Percentiles rank a stretch among this genome's conserved stretches.
phyloP scores from a whole-genome alignment of 768 basidiomycete genomes.

The Lactarius indigo region DNA sequence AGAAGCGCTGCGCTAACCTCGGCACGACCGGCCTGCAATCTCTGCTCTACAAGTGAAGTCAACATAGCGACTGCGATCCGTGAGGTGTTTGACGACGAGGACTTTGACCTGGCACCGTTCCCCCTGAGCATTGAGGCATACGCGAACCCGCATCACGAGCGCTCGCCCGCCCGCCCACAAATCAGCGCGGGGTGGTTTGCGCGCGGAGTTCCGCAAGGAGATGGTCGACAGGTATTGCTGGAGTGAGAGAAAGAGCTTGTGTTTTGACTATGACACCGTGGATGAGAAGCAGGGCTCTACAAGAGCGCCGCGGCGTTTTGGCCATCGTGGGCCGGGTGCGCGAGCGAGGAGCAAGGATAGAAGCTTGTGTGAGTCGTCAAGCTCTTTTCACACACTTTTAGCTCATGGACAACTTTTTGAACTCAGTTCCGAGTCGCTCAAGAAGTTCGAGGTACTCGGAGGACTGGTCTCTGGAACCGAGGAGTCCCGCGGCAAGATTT shows the following conservation, averaged over 20 bases:
- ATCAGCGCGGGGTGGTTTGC: slow-evolving; percentile 90
- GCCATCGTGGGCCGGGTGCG: slow-evolving; percentile 97
- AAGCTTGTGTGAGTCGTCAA: slow-evolving; percentile 73
- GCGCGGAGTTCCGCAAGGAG: slow-evolving; percentile 75
- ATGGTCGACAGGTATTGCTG: slow-evolving; percentile 94
- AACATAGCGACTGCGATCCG: slow-evolving; percentile 98
- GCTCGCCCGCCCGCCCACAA: slow-evolving; percentile 62
- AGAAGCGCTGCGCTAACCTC: slow-evolving; percentile 97
- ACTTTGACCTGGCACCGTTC: slow-evolving; percentile 88
- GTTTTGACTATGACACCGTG: slow-evolving; percentile 95
- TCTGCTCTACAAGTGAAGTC: slow-evolving; percentile 95
- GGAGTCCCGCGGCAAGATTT: slow-evolving; percentile 92
- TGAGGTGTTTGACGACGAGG: slow-evolving; percentile 92
- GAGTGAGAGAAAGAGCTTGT: slow-evolving; percentile 93
- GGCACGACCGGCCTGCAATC: slow-evolving; percentile 95
- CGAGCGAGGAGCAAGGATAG: slow-evolving; percentile 93
- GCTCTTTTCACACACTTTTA: not conserved
- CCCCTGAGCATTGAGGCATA: slow-evolving; percentile 75
- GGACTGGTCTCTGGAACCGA: slow-evolving; percentile 96
- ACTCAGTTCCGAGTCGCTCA: slow-evolving; percentile 74
- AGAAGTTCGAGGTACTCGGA: slow-evolving; percentile 95
- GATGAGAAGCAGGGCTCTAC: slow-evolving; percentile 90
- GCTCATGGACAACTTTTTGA: not conserved
- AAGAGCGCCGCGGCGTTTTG: slow-evolving; percentile 97
- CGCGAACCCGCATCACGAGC: slow-evolving; percentile 53